Base-by-base conservation (phyloP, 257 asterid species). In the Ligustrum vulgare region DNA sequence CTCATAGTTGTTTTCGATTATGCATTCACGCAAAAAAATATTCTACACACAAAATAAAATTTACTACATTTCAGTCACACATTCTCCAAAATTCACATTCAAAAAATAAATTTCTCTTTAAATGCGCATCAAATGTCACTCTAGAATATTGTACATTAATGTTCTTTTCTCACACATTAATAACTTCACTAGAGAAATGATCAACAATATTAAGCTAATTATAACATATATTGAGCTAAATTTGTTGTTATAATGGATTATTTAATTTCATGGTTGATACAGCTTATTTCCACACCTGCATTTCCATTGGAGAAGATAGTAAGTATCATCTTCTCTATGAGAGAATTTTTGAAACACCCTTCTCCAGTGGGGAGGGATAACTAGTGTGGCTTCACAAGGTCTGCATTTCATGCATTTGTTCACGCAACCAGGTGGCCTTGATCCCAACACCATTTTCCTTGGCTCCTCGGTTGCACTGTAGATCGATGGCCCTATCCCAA, bases 301-400 rank as follows among this genome's bases (percentile, higher is more conserved):
- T 80, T 86, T 88, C 96, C 96, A 90, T 1, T 88, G 83, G 58
- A 90, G 96, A 77, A 90, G 93, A 72, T 90, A 90, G 73, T 90
- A 90, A 80, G 88, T 86, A 18, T 71, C 93, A 72, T 88, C 90
- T 65, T 86, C 86, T 79, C 89, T 80, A 23, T 77, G 87, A 54
- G 80, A 73, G 5, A 72, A 78, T 47, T 69, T 54, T 23, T 73
- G 22, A 28, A 43, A 60, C 3, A 35, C 25, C 70, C 51, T 49
- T 12, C 33, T 58, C 47, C 37, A 80, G 74, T 85, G 93, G 0
- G 91, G 89, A 72, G 93, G 93, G 79, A 85, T 88, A 41, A 88
- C 89, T 62, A 88, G 78, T 69, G 84, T 82, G 32, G 96, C 92
- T 79, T 83, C 89, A 73, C 96, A 90, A 5, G 93, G 96, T 77